Evolutionary conservation across 495 filamentous ascomycete species (phyloP).

Genomic region (Hyaloscypha variabilis): DNA sequence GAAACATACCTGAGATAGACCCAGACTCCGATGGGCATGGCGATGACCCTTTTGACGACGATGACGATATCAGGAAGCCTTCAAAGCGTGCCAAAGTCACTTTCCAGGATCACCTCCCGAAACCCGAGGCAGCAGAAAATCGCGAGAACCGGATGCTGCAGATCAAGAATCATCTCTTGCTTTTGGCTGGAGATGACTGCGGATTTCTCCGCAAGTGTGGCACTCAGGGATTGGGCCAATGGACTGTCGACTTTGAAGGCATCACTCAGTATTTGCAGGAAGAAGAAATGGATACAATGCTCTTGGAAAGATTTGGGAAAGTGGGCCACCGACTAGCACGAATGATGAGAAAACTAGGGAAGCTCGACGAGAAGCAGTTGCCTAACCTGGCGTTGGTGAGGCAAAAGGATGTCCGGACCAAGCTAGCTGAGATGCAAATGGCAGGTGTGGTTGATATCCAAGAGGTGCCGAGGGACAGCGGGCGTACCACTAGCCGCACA

Average conservation of each 20-base stretch:
- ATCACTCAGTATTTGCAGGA: constrained; percentile 69
- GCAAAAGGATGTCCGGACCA: constrained; percentile 77
- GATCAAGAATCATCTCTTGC: constrained; percentile 75
- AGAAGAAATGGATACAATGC: constrained; percentile 74
- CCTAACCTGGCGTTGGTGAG: constrained; percentile 73
- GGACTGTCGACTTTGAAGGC: constrained; percentile 76
- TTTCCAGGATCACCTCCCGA: constrained; percentile 33
- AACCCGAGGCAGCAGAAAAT: constrained; percentile 21
- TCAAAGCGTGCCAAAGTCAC: constrained; percentile 32
- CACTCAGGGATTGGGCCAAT: constrained; percentile 62
- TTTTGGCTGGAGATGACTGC: constrained; percentile 73
- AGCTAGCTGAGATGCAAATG: constrained; percentile 79
- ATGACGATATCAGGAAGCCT: not conserved
- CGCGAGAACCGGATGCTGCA: constrained; percentile 47
- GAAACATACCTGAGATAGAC: constrained; percentile 22
- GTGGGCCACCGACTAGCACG: constrained; percentile 76
- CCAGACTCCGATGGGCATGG: constrained; percentile 38
- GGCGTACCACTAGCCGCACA: constrained; percentile 73
- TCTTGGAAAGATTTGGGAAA: constrained; percentile 74
- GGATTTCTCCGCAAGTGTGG: constrained; percentile 66
- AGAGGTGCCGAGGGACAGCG: constrained; percentile 85
- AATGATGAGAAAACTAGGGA: constrained; percentile 82
- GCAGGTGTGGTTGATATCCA: constrained; percentile 85
- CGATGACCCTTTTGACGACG: constrained; percentile 31
- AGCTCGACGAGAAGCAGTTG: constrained; percentile 87